Evolutionary conservation across 331 rosid genomes (phyloP).

Genomic region (Stylosanthes scabra): DNA sequence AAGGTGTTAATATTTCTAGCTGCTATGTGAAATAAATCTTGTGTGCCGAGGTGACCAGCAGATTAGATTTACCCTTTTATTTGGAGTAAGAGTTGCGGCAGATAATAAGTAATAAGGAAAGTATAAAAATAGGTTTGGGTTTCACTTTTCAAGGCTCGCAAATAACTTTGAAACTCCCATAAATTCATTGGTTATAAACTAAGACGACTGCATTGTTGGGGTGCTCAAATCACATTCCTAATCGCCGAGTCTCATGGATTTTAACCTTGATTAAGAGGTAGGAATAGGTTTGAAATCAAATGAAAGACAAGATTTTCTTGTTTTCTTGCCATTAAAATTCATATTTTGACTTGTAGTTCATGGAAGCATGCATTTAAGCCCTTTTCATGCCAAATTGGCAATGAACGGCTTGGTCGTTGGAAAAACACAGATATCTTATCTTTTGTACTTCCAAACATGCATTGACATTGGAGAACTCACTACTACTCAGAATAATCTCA

Average conservation of each 20-base stretch:
- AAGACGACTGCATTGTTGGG: too few relatives aligned
- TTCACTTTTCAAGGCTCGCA: slow-evolving; percentile 13
- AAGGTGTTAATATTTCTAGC: too few relatives aligned
- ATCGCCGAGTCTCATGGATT: slow-evolving; percentile 44
- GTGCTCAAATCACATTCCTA: neutral
- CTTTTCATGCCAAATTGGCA: slow-evolving; percentile 1
- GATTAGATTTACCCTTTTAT: too few relatives aligned
- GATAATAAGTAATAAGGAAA: neutral
- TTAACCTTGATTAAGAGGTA: slow-evolving; percentile 18
- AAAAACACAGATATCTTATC: too few relatives aligned
- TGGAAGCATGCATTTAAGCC: neutral
- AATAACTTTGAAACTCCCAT: neutral
- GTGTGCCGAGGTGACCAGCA: too few relatives aligned
- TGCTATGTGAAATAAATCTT: too few relatives aligned
- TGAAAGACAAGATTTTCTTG: slow-evolving; percentile 13
- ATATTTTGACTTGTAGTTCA: slow-evolving; percentile 14
- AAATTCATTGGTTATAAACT: slow-evolving; percentile 1
- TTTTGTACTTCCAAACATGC: neutral
- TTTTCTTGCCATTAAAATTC: slow-evolving; percentile 23
- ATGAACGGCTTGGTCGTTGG: neutral
- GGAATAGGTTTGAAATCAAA: slow-evolving; percentile 17
- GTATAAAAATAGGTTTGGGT: neutral
- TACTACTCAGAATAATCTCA: neutral
- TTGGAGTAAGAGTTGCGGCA: neutral
- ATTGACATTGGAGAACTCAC: slow-evolving; percentile 42